Conservation (phyloP, 2,329 filamentous ascomycete species). For the Cyphellophora europaea region DNA sequence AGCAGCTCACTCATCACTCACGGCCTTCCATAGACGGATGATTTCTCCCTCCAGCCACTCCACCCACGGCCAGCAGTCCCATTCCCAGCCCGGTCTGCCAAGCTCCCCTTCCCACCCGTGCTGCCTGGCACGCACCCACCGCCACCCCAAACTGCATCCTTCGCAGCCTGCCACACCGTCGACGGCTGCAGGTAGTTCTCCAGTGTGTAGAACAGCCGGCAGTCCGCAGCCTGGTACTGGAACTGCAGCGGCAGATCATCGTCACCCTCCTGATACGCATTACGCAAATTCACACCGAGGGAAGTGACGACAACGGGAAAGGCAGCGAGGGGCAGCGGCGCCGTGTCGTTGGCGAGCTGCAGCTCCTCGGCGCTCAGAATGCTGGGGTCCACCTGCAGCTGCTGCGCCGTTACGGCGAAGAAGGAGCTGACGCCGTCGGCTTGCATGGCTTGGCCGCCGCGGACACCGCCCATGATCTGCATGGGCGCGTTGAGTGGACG, state of each 20-base stretch:
- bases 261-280: not conserved
- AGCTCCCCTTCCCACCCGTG: too few species aligned
- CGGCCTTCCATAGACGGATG: too few species aligned
- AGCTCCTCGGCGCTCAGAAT: not conserved
- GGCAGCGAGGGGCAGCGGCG: not conserved
- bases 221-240: not conserved
- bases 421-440: not conserved
- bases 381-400: not conserved
- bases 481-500: slow-evolving; percentile 42
- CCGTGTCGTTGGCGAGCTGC: not conserved
- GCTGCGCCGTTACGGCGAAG: too few species aligned
- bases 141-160: not conserved
- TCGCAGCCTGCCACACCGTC: not conserved
- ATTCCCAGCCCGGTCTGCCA: too few species aligned
- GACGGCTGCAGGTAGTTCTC: not conserved
- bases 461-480: slow-evolving; percentile 54
- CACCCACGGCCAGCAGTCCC: too few species aligned
- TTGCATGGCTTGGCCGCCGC: slow-evolving; percentile 30
- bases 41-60: too few species aligned
- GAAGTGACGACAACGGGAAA: not conserved
- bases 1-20: too few species aligned
- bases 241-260: slow-evolving; percentile 10
- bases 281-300: not conserved
- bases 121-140: too few species aligned
- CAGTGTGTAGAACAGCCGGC: not conserved